Evolutionary conservation across 345 rosid species (phyloP).

Genomic region (Erysimum cheiranthoides): DNA sequence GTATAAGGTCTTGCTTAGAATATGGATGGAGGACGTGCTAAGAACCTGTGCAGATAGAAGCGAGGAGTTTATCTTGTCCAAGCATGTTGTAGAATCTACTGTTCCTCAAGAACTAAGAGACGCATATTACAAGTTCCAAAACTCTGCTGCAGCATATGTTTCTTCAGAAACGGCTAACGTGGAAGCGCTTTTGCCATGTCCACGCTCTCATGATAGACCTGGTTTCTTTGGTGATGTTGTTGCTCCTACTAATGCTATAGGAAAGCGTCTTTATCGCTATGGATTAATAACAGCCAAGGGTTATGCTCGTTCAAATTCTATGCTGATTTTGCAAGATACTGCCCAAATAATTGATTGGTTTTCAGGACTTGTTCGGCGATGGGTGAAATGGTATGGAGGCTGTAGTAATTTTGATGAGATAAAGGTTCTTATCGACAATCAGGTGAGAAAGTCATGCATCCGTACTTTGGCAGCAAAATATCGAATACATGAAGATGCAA

Average conservation of each 20-base stretch:
- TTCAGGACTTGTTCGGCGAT: constrained; percentile 72
- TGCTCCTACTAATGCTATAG: constrained; percentile 73
- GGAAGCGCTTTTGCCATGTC: constrained; percentile 64
- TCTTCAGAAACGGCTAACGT: constrained; percentile 70
- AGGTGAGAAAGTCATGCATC: constrained; percentile 77
- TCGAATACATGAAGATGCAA: constrained; percentile 66
- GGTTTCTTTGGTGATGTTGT: constrained; percentile 54
- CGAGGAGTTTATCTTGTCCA: constrained; percentile 74
- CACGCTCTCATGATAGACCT: constrained; percentile 46
- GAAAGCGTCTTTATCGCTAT: constrained; percentile 74
- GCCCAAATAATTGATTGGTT: constrained; percentile 81
- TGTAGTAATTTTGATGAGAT: constrained; percentile 75
- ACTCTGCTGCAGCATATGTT: constrained; percentile 66
- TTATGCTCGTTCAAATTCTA: constrained; percentile 54
- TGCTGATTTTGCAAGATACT: constrained; percentile 72
- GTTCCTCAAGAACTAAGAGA: constrained; percentile 80
- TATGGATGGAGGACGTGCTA: constrained; percentile 76
- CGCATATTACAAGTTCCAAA: constrained; percentile 76
- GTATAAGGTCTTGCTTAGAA: constrained; percentile 71
- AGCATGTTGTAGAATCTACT: constrained; percentile 68
- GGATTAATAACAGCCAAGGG: constrained; percentile 71
- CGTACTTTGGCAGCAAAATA: constrained; percentile 87
- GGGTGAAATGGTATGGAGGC: constrained; percentile 70
- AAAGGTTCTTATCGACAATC: constrained; percentile 57
- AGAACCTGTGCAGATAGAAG: constrained; percentile 55